A percentile compares a stretch with the other conserved stretches of the same genome.
phyloP scores from a whole-genome alignment of 129 eudicot genomes.

The Cynara cardunculus region DNA sequence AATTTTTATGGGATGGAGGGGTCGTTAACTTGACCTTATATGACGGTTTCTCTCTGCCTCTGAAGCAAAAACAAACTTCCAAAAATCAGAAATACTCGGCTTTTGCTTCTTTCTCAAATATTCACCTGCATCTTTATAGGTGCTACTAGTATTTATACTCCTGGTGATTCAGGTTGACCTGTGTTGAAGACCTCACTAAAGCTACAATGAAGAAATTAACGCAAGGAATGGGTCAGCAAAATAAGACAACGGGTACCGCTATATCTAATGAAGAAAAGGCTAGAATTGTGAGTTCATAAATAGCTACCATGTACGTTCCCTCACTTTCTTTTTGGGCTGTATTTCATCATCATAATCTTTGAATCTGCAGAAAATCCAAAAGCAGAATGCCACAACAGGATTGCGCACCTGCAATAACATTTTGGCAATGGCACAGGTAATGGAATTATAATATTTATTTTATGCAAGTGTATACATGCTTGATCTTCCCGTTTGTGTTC shows the following conservation, averaged over 20 bases:
- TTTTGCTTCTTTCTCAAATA: not conserved
- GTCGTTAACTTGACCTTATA: not conserved
- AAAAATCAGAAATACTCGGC: not conserved
- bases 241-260: slow-evolving; percentile 65
- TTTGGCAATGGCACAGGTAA: slow-evolving; percentile 60
- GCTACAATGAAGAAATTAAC: slow-evolving; percentile 62
- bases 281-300: slow-evolving; percentile 35
- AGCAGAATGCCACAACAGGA: slow-evolving; percentile 55
- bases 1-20: not conserved
- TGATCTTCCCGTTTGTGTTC: not conserved
- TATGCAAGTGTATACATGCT: not conserved
- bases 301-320: not conserved
- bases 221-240: slow-evolving; percentile 74
- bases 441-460: not conserved
- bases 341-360: not conserved
- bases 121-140: not conserved
- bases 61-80: not conserved
- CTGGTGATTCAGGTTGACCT: slow-evolving; percentile 50
- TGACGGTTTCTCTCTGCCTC: not conserved
- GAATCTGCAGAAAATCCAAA: slow-evolving; percentile 47
- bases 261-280: slow-evolving; percentile 54
- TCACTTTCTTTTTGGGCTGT: not conserved
- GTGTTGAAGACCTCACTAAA: slow-evolving; percentile 56
- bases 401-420: slow-evolving; percentile 55
- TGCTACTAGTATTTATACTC: not conserved